Base-by-base conservation (phyloP, 306 rosid genomes). In the Gastrolobium villosum region DNA sequence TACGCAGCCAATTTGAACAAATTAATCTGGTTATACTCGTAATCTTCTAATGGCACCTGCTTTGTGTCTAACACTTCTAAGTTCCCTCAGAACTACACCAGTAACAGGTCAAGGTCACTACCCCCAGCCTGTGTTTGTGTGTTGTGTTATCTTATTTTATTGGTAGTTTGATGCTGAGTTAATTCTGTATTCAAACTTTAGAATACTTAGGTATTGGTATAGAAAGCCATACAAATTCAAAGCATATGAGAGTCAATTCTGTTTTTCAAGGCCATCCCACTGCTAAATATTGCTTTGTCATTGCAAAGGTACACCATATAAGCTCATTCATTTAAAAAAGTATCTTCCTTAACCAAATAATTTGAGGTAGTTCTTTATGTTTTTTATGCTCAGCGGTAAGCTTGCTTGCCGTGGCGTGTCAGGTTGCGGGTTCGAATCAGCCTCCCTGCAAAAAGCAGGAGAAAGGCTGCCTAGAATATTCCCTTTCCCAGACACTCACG, bases 51-150 rank as follows among this genome's bases (percentile, higher is more conserved):
- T 91, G 98, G 87, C 89, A 13, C 75, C 75, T 57, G 65, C 86
- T 65, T 28, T 85, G 41, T 85, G 77, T 80, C 75, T 67, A 14
- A 66, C 85, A 26, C 69, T 87, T 45, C 32, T 28, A 65, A 45
- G 34, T 75, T 84, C 80, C 72, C 82, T 79, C 43, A 84, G 20
- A 35, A 45, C 83, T 64, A 55, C 71, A 37, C 78, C 75, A 75
- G 1, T 53, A 56, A 79, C 90, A 79, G 94, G 94, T 88, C 70
- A 77, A 79, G 94, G 94, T 88, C 70, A 77, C 59, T 61, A 41
- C 56, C 3, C 34, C 13, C 5, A 13, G 26, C 10, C 37, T 31
- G 13, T 49, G 39, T 49, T 13, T 20, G 31, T 13, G 1, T 30
- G 3, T 5, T 48, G 10, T 61, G 4, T 60, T 20, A 13, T 56